Conservation (phyloP, 257 asterid genomes). For the Nicotiana paniculata region DNA sequence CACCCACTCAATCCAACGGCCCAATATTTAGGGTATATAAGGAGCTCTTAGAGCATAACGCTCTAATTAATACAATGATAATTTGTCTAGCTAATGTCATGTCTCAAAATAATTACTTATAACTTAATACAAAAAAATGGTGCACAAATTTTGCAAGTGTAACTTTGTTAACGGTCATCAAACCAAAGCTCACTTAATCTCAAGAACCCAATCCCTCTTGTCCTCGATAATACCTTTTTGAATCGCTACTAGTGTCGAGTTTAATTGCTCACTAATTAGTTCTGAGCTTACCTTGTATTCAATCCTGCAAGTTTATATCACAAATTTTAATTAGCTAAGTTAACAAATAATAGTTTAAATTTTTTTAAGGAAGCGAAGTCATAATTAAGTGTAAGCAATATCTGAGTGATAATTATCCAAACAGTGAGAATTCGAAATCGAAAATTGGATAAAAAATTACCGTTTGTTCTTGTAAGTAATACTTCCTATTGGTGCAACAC, state of each 20-base stretch:
- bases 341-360: background rate
- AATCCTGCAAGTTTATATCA: constrained; percentile 28
- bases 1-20: background rate
- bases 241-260: constrained; percentile 37
- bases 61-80: background rate
- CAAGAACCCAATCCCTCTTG: constrained; percentile 53
- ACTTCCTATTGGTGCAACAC: constrained; percentile 74
- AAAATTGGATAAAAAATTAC: constrained; percentile 20
- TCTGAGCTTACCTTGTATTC: constrained; percentile 37
- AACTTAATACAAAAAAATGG: background rate
- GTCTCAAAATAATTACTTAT: background rate
- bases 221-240: constrained; percentile 57
- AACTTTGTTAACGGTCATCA: background rate
- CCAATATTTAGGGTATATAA: background rate
- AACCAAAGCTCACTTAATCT: constrained; percentile 22
- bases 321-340: background rate
- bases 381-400: background rate
- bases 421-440: background rate
- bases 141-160: background rate
- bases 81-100: background rate
- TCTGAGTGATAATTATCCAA: too few species aligned
- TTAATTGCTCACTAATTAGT: constrained; percentile 29
- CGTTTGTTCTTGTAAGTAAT: constrained; percentile 50
- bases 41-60: background rate
- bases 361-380: background rate